Evolutionary conservation across 2,329 filamentous ascomycete species (phyloP).

Genomic region (Aspergillus quadricinctus): DNA sequence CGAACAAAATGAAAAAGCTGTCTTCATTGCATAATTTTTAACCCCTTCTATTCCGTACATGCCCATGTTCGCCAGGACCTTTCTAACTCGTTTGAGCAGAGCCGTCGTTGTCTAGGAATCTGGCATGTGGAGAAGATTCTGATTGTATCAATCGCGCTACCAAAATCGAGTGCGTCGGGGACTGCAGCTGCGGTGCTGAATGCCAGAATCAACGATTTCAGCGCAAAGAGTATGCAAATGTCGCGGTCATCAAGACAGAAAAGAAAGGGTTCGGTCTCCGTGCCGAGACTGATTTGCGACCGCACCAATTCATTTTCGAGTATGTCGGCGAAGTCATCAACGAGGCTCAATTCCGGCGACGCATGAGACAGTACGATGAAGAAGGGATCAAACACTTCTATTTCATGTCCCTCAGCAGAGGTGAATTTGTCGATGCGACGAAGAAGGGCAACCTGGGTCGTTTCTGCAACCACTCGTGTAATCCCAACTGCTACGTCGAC

Average conservation of each 20-base stretch:
- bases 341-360: conserved; percentile 79
- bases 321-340: conserved; percentile 99
- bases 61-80: background rate
- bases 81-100: conserved; percentile 44
- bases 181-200: conserved; percentile 78
- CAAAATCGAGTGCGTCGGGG: conserved; percentile 90
- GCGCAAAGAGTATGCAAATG: conserved; percentile 79
- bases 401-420: conserved; percentile 97
- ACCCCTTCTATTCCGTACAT: background rate
- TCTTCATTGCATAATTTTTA: background rate
- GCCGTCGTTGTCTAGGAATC: conserved; percentile 54
- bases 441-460: conserved; percentile 93
- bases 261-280: conserved; percentile 96
- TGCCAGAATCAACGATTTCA: conserved; percentile 97
- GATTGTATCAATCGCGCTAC: conserved; percentile 98
- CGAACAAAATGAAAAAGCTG: background rate
- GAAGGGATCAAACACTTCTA: conserved; percentile 99
- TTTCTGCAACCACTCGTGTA: conserved; percentile 99
- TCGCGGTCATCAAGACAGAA: conserved; percentile 94
- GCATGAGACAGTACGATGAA: conserved; percentile 89
- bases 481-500: conserved; percentile 97
- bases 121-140: conserved; percentile 90
- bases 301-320: conserved; percentile 93
- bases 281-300: conserved; percentile 68
- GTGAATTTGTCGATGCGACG: conserved; percentile 95